Conservation (phyloP, 805 yeast species). For the Lipomyces orientalis region DNA sequence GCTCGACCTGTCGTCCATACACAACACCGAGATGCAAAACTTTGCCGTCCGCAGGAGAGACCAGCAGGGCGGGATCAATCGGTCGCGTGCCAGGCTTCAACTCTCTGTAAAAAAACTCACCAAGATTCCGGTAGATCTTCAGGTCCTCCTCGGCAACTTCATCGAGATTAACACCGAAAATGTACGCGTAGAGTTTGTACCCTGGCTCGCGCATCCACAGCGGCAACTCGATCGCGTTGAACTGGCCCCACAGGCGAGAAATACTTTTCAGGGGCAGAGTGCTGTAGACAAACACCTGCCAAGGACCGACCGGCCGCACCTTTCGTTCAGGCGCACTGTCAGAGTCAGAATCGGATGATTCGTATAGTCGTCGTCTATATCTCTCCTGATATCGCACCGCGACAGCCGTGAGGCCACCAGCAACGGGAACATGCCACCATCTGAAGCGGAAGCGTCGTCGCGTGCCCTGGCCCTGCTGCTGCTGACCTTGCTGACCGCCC, state of each 20-base stretch:
- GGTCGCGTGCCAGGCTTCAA: constrained; percentile 82
- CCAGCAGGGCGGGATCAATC: constrained; percentile 67
- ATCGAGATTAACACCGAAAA: constrained; percentile 86
- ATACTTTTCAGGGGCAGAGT: constrained; percentile 89
- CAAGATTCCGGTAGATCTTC: constrained; percentile 72
- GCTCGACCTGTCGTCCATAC: constrained; percentile 78
- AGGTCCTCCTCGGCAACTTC: constrained; percentile 88
- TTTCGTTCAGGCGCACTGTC: constrained; percentile 6
- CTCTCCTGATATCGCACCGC: constrained; percentile 24
- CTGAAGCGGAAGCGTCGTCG: constrained; percentile 28
- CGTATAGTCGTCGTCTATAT: constrained; percentile 13
- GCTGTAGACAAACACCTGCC: constrained; percentile 89
- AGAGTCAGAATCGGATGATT: constrained; percentile 1
- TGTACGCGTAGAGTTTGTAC: constrained; percentile 71
- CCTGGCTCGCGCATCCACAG: constrained; percentile 86
- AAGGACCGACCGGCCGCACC: constrained; percentile 71
- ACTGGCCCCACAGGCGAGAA: constrained; percentile 92
- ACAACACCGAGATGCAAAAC: constrained; percentile 83
- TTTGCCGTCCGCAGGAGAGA: constrained; percentile 93
- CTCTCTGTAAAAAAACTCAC: constrained; percentile 88
- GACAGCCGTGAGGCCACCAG: constrained; percentile 36
- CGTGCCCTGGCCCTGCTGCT: constrained; percentile 10
- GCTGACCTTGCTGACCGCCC: constrained; percentile 4
- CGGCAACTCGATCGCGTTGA: constrained; percentile 83
- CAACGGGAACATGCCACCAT: constrained; percentile 39